These are phyloP conservation scores for Pisolithus orientalis DNA, from an alignment of 768 basidiomycete genomes.

Conservation along the genomic window DNA sequence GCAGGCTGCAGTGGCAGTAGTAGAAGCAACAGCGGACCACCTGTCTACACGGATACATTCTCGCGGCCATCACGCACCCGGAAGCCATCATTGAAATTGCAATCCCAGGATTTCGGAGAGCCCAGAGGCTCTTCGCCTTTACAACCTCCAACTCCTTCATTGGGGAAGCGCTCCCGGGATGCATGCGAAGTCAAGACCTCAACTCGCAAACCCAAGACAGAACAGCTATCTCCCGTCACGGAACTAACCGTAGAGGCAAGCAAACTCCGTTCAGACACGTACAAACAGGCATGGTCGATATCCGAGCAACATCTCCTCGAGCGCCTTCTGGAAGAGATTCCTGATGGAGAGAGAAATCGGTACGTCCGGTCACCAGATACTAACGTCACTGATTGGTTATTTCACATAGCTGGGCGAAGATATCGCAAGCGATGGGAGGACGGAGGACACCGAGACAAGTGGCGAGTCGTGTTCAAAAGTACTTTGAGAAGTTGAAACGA, in stretches of 20 bases:
- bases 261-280: conserved; percentile 49
- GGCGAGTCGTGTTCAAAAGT: conserved; percentile 86
- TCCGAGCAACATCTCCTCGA: conserved; percentile 76
- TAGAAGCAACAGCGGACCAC: background rate
- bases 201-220: conserved; percentile 11
- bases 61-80: conserved; percentile 18
- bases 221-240: conserved; percentile 6
- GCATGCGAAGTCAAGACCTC: conserved; percentile 11
- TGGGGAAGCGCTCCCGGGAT: conserved; percentile 24
- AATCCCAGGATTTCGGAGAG: conserved; percentile 13
- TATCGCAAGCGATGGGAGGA: conserved; percentile 77
- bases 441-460: conserved; percentile 75
- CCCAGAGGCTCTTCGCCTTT: conserved; percentile 5
- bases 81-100: conserved; percentile 28
- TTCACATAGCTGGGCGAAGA: conserved; percentile 65
- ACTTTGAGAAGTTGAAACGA: conserved; percentile 76
- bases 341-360: conserved; percentile 73
- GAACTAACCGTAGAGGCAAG: conserved; percentile 17
- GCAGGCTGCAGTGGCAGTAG: background rate
- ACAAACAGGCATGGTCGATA: conserved; percentile 74
- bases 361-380: conserved; percentile 24
- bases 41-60: conserved; percentile 1
- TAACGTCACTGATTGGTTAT: background rate
- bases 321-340: conserved; percentile 66
- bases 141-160: conserved; percentile 7